A percentile compares a stretch with the other conserved stretches of the same genome.
phyloP scores from a whole-genome alignment of 371 early-diverging fungal genomes.

The Parasitella parasitica region DNA sequence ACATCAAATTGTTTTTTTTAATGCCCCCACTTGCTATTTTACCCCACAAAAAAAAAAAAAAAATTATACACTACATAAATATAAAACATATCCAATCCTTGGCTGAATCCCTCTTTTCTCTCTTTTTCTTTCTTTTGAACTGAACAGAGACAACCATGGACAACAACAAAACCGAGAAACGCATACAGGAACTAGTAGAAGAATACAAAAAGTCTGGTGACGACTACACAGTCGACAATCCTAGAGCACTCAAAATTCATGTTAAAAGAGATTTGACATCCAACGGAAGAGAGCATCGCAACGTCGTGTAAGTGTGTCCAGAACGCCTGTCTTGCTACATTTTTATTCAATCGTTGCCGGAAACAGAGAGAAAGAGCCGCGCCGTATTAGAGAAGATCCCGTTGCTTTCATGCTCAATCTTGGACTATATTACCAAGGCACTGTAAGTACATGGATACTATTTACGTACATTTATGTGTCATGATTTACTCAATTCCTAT shows the following conservation, averaged over 20 bases:
- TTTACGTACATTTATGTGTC: too few species aligned
- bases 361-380: constrained; percentile 59
- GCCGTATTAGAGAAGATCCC: constrained; percentile 74
- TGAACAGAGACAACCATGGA: neutral
- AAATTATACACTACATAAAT: neutral
- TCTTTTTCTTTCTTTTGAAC: neutral
- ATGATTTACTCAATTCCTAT: too few species aligned
- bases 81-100: too few species aligned
- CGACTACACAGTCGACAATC: constrained; percentile 8
- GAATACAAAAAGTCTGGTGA: constrained; percentile 16
- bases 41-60: neutral
- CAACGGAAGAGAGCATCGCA: constrained; percentile 25
- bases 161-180: constrained; percentile 14
- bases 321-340: too few species aligned
- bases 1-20: neutral
- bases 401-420: constrained; percentile 75
- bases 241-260: constrained; percentile 21
- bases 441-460: constrained; percentile 47
- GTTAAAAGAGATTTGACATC: constrained; percentile 20
- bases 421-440: constrained; percentile 69
- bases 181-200: constrained; percentile 16
- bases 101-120: too few species aligned
- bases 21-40: neutral
- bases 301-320: constrained; percentile 31
- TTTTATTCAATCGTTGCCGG: neutral